phyloP scores from a whole-genome alignment of 2,329 filamentous ascomycete species.

The Cucurbitaria berberidis region DNA sequence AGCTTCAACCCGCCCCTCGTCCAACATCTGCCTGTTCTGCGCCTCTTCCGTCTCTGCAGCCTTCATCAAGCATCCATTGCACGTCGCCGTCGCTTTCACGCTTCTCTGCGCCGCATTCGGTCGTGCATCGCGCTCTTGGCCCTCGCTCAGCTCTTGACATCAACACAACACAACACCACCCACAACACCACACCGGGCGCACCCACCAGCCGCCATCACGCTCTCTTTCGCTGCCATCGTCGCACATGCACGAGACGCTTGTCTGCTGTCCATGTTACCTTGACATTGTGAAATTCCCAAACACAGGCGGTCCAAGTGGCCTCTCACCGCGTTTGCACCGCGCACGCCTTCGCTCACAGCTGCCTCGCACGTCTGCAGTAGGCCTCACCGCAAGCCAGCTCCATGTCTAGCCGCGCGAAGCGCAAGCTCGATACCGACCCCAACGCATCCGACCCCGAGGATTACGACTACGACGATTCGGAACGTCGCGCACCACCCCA shows the following conservation, averaged over 20 bases:
- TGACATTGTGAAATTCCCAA: slow-evolving; percentile 12
- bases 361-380: slow-evolving; percentile 23
- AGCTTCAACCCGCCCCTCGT: slow-evolving; percentile 29
- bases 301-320: slow-evolving; percentile 35
- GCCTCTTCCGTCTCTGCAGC: slow-evolving; percentile 14
- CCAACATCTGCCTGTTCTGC: slow-evolving; percentile 21
- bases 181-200: too few relatives aligned
- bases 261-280: slow-evolving; percentile 33
- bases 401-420: slow-evolving; percentile 49
- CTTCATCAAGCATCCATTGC: slow-evolving; percentile 16
- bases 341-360: slow-evolving; percentile 25
- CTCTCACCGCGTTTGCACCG: slow-evolving; percentile 12
- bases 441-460: slow-evolving; percentile 49
- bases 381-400: slow-evolving; percentile 28
- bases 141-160: slow-evolving; percentile 24
- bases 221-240: slow-evolving; percentile 18
- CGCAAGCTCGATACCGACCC: slow-evolving; percentile 50
- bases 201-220: slow-evolving; percentile 27
- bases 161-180: slow-evolving; percentile 33
- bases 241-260: slow-evolving; percentile 28
- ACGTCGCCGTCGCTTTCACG: slow-evolving; percentile 13
- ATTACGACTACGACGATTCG: slow-evolving; percentile 46
- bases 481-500: slow-evolving; percentile 37
- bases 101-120: slow-evolving; percentile 2
- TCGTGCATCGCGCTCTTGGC: slow-evolving; percentile 24